phyloP scores from a whole-genome alignment of 306 rosid genomes.

The Castanopsis chinensis region DNA sequence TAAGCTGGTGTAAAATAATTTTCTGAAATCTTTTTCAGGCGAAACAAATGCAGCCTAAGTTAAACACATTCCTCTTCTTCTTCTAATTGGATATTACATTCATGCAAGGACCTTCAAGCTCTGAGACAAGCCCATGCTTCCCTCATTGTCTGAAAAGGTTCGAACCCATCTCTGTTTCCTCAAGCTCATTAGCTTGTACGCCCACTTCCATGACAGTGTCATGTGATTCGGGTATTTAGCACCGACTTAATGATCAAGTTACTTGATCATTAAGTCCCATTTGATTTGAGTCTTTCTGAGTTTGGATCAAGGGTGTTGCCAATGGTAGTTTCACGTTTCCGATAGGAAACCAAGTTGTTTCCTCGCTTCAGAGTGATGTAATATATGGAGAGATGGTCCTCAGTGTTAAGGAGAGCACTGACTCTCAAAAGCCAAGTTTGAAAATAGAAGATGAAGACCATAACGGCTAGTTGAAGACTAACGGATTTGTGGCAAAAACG shows the following conservation, averaged over 20 bases:
- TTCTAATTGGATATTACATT: slow-evolving; percentile 10
- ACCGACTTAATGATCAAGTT: slow-evolving; percentile 38
- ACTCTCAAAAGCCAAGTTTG: no score
- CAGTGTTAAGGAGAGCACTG: no score
- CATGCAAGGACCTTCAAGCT: slow-evolving; percentile 28
- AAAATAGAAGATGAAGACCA: no score
- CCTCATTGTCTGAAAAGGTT: slow-evolving; percentile 29
- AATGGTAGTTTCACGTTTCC: slow-evolving; percentile 51
- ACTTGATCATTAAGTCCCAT: slow-evolving; percentile 35
- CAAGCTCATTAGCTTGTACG: slow-evolving; percentile 29
- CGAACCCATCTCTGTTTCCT: slow-evolving; percentile 6
- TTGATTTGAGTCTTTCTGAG: slow-evolving; percentile 30
- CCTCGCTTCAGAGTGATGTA: slow-evolving; percentile 17
- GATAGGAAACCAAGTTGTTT: slow-evolving; percentile 31
- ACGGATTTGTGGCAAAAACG: no score
- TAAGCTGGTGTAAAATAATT: no score
- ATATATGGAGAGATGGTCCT: slow-evolving; percentile 47
- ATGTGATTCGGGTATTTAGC: slow-evolving; percentile 29
- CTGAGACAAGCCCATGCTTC: slow-evolving; percentile 33
- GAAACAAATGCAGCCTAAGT: no score
- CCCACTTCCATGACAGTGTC: slow-evolving; percentile 28
- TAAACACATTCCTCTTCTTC: not conserved
- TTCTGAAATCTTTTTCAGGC: no score
- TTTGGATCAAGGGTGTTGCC: slow-evolving; percentile 34
- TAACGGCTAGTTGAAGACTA: no score